A percentile compares a stretch with the other conserved stretches of the same genome.
Conservation (phyloP, 495 filamentous ascomycete species). For the Aspergillus asperescens region DNA sequence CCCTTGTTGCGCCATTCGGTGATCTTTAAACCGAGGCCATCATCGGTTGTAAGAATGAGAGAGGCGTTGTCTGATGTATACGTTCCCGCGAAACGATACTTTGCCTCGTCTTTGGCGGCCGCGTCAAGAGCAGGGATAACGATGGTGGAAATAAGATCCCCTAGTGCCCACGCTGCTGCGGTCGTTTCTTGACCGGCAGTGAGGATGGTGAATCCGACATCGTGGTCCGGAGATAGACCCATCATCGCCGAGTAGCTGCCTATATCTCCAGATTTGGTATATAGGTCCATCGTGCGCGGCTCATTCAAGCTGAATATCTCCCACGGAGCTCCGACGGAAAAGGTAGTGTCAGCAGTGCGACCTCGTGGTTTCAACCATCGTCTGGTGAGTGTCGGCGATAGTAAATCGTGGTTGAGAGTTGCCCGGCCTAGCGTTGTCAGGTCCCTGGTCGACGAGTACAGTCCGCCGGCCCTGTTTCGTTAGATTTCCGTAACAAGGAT, state of each 20-base stretch:
- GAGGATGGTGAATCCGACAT: slow-evolving; percentile 48
- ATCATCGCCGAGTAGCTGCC: slow-evolving; percentile 42
- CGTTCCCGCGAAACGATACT: slow-evolving; percentile 30
- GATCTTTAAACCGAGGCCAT: slow-evolving; percentile 38
- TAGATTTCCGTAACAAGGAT: neutral
- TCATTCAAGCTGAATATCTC: slow-evolving; percentile 36
- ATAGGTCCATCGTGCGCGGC: slow-evolving; percentile 42
- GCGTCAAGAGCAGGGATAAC: slow-evolving; percentile 43
- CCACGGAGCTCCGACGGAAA: slow-evolving; percentile 53
- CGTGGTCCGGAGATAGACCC: slow-evolving; percentile 48
- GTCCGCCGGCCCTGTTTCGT: slow-evolving; percentile 45
- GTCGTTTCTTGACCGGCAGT: slow-evolving; percentile 29
- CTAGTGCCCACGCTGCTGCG: slow-evolving; percentile 18
- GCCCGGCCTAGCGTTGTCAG: slow-evolving; percentile 48
- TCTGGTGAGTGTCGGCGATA: slow-evolving; percentile 41
- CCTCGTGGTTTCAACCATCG: slow-evolving; percentile 53
- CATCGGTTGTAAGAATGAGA: slow-evolving; percentile 38
- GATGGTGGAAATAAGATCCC: slow-evolving; percentile 30
- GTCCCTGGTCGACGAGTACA: slow-evolving; percentile 51
- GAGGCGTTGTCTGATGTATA: slow-evolving; percentile 39
- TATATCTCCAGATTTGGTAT: slow-evolving; percentile 51
- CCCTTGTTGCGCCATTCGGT: slow-evolving; percentile 36
- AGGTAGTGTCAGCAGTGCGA: slow-evolving; percentile 42
- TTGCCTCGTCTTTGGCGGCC: slow-evolving; percentile 39
- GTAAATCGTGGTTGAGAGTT: slow-evolving; percentile 47